phyloP scores from a whole-genome alignment of 805 yeast genomes.

The Nakazawaea ishiwadae region DNA sequence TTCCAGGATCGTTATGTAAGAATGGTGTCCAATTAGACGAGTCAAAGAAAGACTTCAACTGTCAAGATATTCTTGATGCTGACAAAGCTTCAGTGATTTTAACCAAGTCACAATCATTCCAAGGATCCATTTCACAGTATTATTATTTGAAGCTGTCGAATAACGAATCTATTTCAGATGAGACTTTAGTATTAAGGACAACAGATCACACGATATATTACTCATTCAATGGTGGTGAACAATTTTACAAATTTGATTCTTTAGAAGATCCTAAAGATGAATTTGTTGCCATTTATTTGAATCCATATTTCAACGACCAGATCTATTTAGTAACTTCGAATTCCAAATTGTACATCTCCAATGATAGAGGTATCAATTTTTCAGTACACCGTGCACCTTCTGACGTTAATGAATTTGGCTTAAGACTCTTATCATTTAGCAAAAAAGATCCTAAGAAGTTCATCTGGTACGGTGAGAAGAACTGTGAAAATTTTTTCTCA shows the following conservation, averaged over 20 bases:
- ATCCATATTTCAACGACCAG: conserved; percentile 54
- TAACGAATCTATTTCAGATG: conserved; percentile 39
- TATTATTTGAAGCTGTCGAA: conserved; percentile 50
- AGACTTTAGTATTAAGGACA: conserved; percentile 62
- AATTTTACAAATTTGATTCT: conserved; percentile 29
- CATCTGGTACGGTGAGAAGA: conserved; percentile 63
- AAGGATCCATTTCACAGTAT: conserved; percentile 51
- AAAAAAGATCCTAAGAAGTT: conserved; percentile 50
- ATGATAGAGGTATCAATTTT: conserved; percentile 65
- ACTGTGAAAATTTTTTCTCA: conserved; percentile 43
- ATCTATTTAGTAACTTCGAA: conserved; percentile 48
- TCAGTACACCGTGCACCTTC: conserved; percentile 44
- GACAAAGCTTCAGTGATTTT: conserved; percentile 24
- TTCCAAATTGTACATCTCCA: conserved; percentile 50
- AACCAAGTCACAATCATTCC: conserved; percentile 38
- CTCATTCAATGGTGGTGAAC: conserved; percentile 66
- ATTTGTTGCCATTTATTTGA: conserved; percentile 53
- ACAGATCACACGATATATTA: conserved; percentile 46
- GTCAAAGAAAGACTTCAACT: conserved; percentile 28
- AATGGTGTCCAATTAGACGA: conserved; percentile 18
- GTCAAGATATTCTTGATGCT: conserved; percentile 26
- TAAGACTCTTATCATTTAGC: conserved; percentile 55
- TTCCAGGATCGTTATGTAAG: conserved; percentile 24
- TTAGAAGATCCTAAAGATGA: conserved; percentile 33
- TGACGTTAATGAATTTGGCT: conserved; percentile 32